Evolutionary conservation across 164 flowering plant genomes (phyloP).

Genomic region (Liriodendron chinense): DNA sequence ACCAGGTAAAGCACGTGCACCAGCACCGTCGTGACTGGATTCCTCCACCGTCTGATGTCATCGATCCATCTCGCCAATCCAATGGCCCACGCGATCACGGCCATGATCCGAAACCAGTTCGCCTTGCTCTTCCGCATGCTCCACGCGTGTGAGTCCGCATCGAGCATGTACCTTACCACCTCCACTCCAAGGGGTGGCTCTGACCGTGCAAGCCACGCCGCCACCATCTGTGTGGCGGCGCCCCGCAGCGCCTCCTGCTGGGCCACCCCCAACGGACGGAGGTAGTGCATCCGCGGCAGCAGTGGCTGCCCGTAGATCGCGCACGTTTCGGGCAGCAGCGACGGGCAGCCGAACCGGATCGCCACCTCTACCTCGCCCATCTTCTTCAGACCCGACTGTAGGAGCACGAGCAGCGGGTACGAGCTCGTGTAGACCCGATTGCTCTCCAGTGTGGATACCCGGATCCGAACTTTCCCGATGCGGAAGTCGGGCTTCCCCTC

Average conservation of each 20-base stretch:
- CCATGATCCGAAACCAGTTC: conserved; percentile 87
- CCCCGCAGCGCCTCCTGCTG: conserved; percentile 86
- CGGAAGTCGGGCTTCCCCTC: conserved; percentile 66
- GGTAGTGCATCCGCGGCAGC: conserved; percentile 87
- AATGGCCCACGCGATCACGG: conserved; percentile 72
- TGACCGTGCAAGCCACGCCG: conserved; percentile 67
- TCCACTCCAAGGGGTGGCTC: conserved; percentile 92
- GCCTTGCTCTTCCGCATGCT: conserved; percentile 93
- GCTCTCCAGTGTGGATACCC: conserved; percentile 85
- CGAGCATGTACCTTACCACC: conserved; percentile 89
- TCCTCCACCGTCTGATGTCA: conserved; percentile 75
- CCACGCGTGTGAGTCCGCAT: conserved; percentile 87
- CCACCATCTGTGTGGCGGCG: conserved; percentile 77
- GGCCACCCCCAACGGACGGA: conserved; percentile 84
- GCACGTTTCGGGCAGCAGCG: conserved; percentile 70
- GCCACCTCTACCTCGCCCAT: conserved; percentile 97
- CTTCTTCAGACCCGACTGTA: conserved; percentile 69
- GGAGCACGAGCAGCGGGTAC: conserved; percentile 68
- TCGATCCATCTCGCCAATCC: conserved; percentile 80
- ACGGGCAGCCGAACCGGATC: conserved; percentile 74
- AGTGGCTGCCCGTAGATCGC: conserved; percentile 74
- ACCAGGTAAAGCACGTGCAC: conserved; percentile 83
- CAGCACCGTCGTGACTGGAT: conserved; percentile 67
- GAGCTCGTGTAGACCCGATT: conserved; percentile 80
- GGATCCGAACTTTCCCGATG: conserved; percentile 80